These are phyloP conservation scores for Zoysia matrella DNA, from an alignment of 202 grass and related monocot species.

Conservation along the genomic window DNA sequence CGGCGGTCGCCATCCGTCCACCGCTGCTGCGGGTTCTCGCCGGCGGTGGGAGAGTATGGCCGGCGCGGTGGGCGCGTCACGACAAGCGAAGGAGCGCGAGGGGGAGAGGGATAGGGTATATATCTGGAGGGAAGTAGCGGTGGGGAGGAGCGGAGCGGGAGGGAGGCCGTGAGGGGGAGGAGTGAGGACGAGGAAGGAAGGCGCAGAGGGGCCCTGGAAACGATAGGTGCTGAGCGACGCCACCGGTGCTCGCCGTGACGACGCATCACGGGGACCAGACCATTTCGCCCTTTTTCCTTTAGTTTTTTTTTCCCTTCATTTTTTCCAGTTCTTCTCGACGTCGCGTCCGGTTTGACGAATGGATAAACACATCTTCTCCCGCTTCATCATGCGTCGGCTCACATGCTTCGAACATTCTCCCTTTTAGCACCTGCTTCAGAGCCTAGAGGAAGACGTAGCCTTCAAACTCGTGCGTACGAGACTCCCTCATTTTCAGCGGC, in stretches of 20 bases:
- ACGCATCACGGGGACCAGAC: constrained; percentile 44
- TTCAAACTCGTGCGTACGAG: no score
- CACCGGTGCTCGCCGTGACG: constrained; percentile 48
- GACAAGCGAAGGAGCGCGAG: constrained; percentile 6
- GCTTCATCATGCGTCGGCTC: no score
- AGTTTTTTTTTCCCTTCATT: not conserved
- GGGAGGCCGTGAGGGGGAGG: not conserved
- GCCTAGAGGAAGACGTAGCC: no score
- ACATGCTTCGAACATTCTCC: no score
- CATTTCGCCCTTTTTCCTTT: not conserved
- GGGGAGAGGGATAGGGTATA: constrained; percentile 55
- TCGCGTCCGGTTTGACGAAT: no score
- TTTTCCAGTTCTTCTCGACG: not conserved
- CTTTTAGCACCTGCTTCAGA: no score
- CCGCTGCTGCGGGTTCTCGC: not conserved
- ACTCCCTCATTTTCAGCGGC: no score
- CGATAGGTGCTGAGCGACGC: constrained; percentile 49
- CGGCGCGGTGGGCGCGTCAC: constrained; percentile 2
- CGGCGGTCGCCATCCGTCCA: constrained; percentile 44
- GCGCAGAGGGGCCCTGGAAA: constrained; percentile 32
- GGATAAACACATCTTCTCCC: no score
- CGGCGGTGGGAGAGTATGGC: constrained; percentile 9
- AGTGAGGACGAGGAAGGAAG: not conserved
- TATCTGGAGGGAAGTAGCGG: constrained; percentile 53
- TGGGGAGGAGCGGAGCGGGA: constrained; percentile 30